Base-by-base conservation (phyloP, 2,329 filamentous ascomycete genomes). In the Xylariaceae sp. region DNA sequence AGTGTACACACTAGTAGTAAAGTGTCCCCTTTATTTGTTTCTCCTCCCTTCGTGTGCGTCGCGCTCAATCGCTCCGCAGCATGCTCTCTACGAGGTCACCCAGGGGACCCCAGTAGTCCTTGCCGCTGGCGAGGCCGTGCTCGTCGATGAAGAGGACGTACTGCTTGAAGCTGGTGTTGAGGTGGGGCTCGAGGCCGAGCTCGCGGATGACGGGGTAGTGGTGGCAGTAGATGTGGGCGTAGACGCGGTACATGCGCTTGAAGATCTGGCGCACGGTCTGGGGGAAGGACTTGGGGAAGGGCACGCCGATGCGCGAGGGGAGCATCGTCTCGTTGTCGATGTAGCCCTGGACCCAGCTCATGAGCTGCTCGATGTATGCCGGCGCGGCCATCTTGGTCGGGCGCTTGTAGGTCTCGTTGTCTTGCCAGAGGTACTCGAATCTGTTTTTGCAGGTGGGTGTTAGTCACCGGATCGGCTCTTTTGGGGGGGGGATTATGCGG, bases 111-210 rank as follows among this genome's bases (percentile, higher is more conserved):
- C 92, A 99, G 76, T 92, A 99, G 72, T 99, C 94, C 73, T 95
- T 92, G 47, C 92, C 94, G 67, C 85, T 95, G 26, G 91, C 91
- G 63, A 99, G 75, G 63, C 84, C 85, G 74, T 97, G 94, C 79
- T 99, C 95, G 71, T 99, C 92, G 63, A 99, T 91, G 73, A 99
- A 99, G 55, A 99, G 81, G 58, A 99, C 94, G 68, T 97, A 99
- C 74, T 99, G 94, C 80, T 99, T 99, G 84, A 99, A 99, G 74
- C 90, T 95, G 13, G 94, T 99, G 75, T 99, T 99, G 61, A 99
- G 82, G 72, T 99, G 94, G 42, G 95, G 92, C 74, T 99, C 94
- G 54, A 99, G 81, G 19, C 94, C 94, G 37, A 99, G 82, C 70
- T 96, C 91, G 55, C 95, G 88, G 63, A 99, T 87, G 62, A 99